Evolutionary conservation across 495 filamentous ascomycete genomes (phyloP), one percentile per base, ranked within the genome.

Genomic region (Aspergillus sparsus): DNA sequence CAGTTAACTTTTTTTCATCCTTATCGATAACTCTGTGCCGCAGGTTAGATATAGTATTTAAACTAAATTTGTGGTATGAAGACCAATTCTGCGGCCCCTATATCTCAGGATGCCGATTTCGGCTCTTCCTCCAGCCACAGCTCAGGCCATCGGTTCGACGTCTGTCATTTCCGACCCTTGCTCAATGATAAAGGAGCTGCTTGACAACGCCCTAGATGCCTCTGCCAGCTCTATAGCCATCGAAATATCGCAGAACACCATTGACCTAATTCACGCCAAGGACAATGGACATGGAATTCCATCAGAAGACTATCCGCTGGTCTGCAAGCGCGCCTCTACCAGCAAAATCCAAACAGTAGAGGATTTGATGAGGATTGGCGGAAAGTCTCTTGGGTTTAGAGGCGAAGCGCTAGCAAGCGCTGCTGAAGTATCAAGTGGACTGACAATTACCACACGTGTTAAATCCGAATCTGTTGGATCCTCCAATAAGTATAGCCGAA

Each of bases 151-250:
- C 52, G 87, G 89, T 54, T 90, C 92, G 7, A 77, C 86, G 18
- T 84, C 91, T 62, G 83, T 81, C 57, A 85, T 97, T 61, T 83
- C 87, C 5, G 87, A 90, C 50, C 80, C 93, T 9, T 80, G 80
- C 54, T 85, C 85, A 6, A 77, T 97, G 13, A 83, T 95, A 53
- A 98, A 98, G 70, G 94, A 98, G 68, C 83, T 98, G 9, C 67
- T 98, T 35, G 94, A 98, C 60, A 98, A 98, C 70, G 85, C 91
- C 16, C 78, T 98, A 8, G 94, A 98, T 71, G 89, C 93, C 5
- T 81, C 81, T 27, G 89, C 93, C 6, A 85, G 87, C 2, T 84
- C 84, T 0, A 79, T 98, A 39, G 80, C 84, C 33, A 76, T 98
- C 35, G 80, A 93, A 57, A 78, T 96, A 32, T 88, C 90, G 2